Percentiles rank a stretch among this genome's conserved stretches.
These are phyloP conservation scores for Skeletonema potamos DNA, from an alignment of 108 stramenopile genomes.

Conservation along the genomic window DNA sequence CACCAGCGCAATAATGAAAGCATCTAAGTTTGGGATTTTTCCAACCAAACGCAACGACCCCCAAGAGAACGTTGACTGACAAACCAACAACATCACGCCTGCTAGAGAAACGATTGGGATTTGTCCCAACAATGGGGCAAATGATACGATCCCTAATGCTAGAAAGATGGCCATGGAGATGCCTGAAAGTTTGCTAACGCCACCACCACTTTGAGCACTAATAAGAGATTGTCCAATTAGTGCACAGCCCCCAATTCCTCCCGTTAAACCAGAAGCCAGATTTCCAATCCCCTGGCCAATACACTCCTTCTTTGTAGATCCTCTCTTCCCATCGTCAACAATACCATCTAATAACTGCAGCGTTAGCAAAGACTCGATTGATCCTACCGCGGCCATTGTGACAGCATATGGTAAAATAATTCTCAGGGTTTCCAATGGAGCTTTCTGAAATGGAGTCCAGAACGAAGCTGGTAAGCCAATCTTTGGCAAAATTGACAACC, in stretches of 20 bases:
- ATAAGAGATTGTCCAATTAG: conserved; percentile 84
- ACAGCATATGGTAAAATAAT: conserved; percentile 67
- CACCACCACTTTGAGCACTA: conserved; percentile 79
- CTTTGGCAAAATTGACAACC: conserved; percentile 66
- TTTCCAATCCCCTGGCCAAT: conserved; percentile 79
- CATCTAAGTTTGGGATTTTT: conserved; percentile 78
- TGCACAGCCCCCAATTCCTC: conserved; percentile 86
- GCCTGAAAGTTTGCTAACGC: conserved; percentile 56
- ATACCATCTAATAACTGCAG: conserved; percentile 81
- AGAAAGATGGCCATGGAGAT: conserved; percentile 77
- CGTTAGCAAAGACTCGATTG: conserved; percentile 72
- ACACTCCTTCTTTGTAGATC: conserved; percentile 66
- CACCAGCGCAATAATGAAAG: conserved; percentile 66
- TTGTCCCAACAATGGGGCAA: conserved; percentile 69
- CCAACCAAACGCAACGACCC: conserved; percentile 59
- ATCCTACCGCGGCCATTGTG: conserved; percentile 80
- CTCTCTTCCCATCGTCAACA: conserved; percentile 72
- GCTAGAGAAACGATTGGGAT: conserved; percentile 71
- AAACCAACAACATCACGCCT: conserved; percentile 81
- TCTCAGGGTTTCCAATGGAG: conserved; percentile 52
- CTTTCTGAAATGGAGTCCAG: conserved; percentile 50
- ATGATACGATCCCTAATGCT: conserved; percentile 24
- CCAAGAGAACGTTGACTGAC: conserved; percentile 83
- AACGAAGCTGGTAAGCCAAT: conserved; percentile 46
- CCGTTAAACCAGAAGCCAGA: conserved; percentile 61